Evolutionary conservation across 2,329 filamentous ascomycete genomes (phyloP), one percentile per base, ranked within the genome.

Genomic region (Penicillium sp.): DNA sequence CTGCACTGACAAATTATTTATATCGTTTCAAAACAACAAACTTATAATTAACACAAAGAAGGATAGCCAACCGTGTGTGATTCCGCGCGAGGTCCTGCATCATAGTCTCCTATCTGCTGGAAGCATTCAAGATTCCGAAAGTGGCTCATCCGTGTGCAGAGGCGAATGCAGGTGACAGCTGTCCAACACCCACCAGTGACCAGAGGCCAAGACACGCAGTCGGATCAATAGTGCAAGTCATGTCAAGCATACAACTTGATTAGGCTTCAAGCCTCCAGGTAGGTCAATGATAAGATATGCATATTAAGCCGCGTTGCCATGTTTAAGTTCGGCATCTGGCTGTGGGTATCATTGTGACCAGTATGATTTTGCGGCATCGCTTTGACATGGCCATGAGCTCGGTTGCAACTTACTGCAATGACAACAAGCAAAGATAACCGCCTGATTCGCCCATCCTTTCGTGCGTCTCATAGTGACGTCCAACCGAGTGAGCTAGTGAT

Each of bases 141-240:
- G 11, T 52, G 14, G 24, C 18, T 9, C 9, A 38, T n/a, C 47
- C 47, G 18, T 35, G n/a, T 55, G 33, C 45, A 47, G 45, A 47
- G 52, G 21, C 14, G 21, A 26, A 42, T 54, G 56, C 46, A 42
- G 40, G 48, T 54, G 56, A 50, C 56, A 42, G 45, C 43, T 54
- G 51, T 58, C 26, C 51, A 21, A 50, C 23, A 43, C 47, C 33
- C 43, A 48, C 35, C 45, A 55, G 21, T 7, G 20, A 48, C 35
- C 45, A 55, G 21, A 12, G 20, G 40, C 45, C 30, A 43, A 55
- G 2, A n/a, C 45, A 55, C 47, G 52, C 33, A 54, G 18, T 11
- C n/a, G 12, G 35, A 28, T 54, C 52, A 55, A 48, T 55, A 55
- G 52, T 48, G 23, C 33, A 43, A 26, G 33, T 47, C 51, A 28